These are phyloP conservation scores for Penstemon barbatus DNA, from an alignment of 257 asterid genomes.

Conservation along the genomic window DNA sequence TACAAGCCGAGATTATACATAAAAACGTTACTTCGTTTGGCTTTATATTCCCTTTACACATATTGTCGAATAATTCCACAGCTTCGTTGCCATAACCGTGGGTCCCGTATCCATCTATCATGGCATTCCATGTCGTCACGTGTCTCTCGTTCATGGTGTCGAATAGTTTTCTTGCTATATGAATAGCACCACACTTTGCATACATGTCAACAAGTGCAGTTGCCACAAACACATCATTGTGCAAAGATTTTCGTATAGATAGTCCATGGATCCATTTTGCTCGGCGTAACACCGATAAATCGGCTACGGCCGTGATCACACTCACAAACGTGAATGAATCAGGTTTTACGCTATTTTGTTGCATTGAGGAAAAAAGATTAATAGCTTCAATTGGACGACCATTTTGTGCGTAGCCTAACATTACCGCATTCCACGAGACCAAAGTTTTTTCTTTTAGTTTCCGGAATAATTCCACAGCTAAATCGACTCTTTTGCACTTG, in stretches of 20 bases:
- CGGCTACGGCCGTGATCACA: conserved; percentile 80
- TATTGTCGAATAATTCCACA: conserved; percentile 60
- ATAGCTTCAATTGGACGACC: conserved; percentile 61
- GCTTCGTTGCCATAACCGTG: conserved; percentile 86
- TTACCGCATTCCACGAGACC: conserved; percentile 90
- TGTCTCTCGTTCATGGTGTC: conserved; percentile 63
- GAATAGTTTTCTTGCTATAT: conserved; percentile 66
- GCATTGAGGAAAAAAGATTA: conserved; percentile 66
- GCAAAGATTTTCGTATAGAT: conserved; percentile 51
- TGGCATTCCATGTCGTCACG: conserved; percentile 92
- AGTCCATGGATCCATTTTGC: conserved; percentile 96
- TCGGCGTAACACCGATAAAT: conserved; percentile 65
- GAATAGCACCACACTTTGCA: conserved; percentile 85
- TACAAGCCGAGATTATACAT: conserved; percentile 88
- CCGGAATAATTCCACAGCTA: conserved; percentile 57
- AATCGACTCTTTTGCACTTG: conserved; percentile 73
- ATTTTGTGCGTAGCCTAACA: conserved; percentile 82
- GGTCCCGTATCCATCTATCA: conserved; percentile 99
- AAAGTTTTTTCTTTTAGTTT: conserved; percentile 54
- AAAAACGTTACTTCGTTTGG: conserved; percentile 79
- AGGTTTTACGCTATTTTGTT: conserved; percentile 43
- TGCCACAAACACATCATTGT: conserved; percentile 57
- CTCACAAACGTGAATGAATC: conserved; percentile 92
- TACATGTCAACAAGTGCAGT: conserved; percentile 95
- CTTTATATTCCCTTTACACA: conserved; percentile 46